Conservation (phyloP, 331 rosid species). For the Acacia concinna region DNA sequence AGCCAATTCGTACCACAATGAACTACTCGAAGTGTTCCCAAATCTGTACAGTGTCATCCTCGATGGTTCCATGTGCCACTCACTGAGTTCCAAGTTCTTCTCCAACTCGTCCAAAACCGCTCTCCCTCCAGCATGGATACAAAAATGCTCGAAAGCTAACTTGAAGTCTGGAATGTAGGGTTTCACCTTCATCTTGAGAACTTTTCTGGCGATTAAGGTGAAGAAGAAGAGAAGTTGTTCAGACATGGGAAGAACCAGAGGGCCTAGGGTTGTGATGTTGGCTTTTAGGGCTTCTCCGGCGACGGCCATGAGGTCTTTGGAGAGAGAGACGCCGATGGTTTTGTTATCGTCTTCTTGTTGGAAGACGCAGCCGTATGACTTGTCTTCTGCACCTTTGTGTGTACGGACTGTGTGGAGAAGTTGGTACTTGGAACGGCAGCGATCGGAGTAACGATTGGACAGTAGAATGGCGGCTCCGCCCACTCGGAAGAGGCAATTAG, state of each 20-base stretch:
- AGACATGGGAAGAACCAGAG: slow-evolving; percentile 91
- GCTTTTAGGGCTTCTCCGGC: slow-evolving; percentile 91
- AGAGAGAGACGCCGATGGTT: slow-evolving; percentile 70
- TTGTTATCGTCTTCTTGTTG: slow-evolving; percentile 76
- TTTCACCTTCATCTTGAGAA: slow-evolving; percentile 65
- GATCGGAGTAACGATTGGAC: slow-evolving; percentile 61
- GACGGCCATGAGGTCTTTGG: slow-evolving; percentile 85
- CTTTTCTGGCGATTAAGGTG: slow-evolving; percentile 65
- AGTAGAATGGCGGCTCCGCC: slow-evolving; percentile 87
- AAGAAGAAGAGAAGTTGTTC: slow-evolving; percentile 77
- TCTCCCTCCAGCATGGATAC: slow-evolving; percentile 88
- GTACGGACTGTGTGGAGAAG: slow-evolving; percentile 83
- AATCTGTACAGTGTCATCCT: slow-evolving; percentile 81
- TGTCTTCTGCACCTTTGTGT: slow-evolving; percentile 84
- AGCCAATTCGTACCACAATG: slow-evolving; percentile 89
- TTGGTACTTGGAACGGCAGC: slow-evolving; percentile 76
- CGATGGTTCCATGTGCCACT: slow-evolving; percentile 95
- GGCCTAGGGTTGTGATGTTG: slow-evolving; percentile 90
- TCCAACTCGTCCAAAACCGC: slow-evolving; percentile 86
- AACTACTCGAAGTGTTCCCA: slow-evolving; percentile 90
- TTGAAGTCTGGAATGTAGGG: slow-evolving; percentile 92
- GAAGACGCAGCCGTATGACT: slow-evolving; percentile 64
- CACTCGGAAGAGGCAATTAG: slow-evolving; percentile 87
- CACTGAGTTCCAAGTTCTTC: slow-evolving; percentile 78
- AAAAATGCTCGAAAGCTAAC: slow-evolving; percentile 85